Evolutionary conservation across 2,329 filamentous ascomycete genomes (phyloP), one percentile per base, ranked within the genome.

Genomic region (Blastomyces percursus): DNA sequence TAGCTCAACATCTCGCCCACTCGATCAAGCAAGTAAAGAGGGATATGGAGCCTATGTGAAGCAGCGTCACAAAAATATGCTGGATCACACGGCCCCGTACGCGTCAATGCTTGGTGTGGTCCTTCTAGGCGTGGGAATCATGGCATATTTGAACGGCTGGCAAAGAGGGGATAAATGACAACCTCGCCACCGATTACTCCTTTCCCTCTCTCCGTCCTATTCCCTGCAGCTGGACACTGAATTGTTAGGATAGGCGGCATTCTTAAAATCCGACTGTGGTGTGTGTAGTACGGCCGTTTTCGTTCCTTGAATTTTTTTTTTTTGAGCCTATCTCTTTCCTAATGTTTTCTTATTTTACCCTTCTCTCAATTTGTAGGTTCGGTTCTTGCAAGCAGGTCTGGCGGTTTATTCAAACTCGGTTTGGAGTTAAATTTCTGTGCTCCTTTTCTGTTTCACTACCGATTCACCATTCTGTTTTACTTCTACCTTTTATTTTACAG

Each of bases 141-240:
- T 94, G 90, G 89, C 88, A 51, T 92, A 91, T 75, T 81, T 94
- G 68, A 94, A 94, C 71, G 87, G 88, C 60, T 93, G 89, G 89
- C 88, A 91, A 70, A 81, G 80, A 69, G 73, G 77, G 61, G 80
- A 82, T 64, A 77, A 76, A 71, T 81, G 72, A 73, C 52, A 56
- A 21, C n/a, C 35, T 48, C 50, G 40, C 40, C 42, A 14, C 55
- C 35, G 21, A 32, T 40, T 55, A 40, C 27, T 30, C 6, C 30
- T 48, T 24, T 35, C n/a, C 24, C 7, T 8, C 30, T 19, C 21
- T 56, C 55, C 35, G 30, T 57, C 38, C 50, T 48, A 56, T n/a
- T 54, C n/a, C 50, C 6, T 46, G 42, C 24, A 42, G 51, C 51
- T 51, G 38, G 42, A 21, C 42, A 58, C 54, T n/a, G 27, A 44